A percentile compares a stretch with the other conserved stretches of the same genome.
These are phyloP conservation scores for Cucurbita maxima DNA, from an alignment of 306 rosid species.

Conservation along the genomic window DNA sequence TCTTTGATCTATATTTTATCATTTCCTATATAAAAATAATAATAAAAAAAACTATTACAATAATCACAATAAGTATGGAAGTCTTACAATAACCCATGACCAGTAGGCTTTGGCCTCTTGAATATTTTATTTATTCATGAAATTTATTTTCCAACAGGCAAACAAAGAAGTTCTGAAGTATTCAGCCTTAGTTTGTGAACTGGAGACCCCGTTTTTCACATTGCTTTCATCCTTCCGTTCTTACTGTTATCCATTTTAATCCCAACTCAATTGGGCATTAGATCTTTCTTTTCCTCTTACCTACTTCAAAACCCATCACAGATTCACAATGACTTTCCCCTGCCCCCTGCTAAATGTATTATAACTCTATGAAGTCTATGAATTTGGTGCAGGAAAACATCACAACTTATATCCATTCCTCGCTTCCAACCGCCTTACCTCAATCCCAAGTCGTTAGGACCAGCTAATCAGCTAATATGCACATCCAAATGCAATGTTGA, in stretches of 20 bases:
- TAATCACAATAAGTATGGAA: not conserved
- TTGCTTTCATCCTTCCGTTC: not conserved
- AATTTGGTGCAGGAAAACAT: too few species aligned
- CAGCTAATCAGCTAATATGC: not conserved
- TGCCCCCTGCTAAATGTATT: not conserved
- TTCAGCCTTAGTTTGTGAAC: not conserved
- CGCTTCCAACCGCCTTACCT: not conserved
- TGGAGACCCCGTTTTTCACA: not conserved
- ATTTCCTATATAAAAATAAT: not conserved
- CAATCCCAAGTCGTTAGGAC: not conserved
- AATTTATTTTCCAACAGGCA: not conserved
- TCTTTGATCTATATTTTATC: not conserved
- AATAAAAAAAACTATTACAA: not conserved
- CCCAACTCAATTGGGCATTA: not conserved
- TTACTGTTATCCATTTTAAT: not conserved
- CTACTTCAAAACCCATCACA: not conserved
- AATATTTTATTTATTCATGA: not conserved
- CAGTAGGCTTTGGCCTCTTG: not conserved
- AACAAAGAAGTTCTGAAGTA: not conserved
- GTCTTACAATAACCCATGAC: not conserved
- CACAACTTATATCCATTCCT: not conserved
- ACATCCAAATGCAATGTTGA: not conserved
- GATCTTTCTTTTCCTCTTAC: not conserved
- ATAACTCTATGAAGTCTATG: not conserved
- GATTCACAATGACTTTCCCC: not conserved